Base-by-base conservation (phyloP, 805 yeast species). In the Cyberlindnera maritima region DNA sequence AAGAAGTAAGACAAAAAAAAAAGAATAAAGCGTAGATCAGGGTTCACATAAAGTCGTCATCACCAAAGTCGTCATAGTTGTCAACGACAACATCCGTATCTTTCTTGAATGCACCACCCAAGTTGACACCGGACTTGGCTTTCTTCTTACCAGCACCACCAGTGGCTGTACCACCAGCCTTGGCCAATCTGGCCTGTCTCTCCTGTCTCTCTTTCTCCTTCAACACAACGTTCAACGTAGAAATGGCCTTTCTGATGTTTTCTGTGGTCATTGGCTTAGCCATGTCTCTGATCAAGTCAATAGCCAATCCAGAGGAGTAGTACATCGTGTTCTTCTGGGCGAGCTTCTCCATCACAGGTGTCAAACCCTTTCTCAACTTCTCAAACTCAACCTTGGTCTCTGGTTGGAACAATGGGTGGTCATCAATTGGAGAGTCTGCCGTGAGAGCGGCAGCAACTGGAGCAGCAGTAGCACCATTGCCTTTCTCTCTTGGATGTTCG, bases 121-220 rank as follows among this genome's bases (percentile, higher is more conserved):
- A 73, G 64, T 83, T 85, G 38, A 88, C 85, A 56, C 81, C 77
- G 14, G 55, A 46, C 68, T 86, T 85, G 48, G 89, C 96, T 80
- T 91, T 92, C 80, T 86, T 85, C 79, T 91, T 90, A 69, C 96
- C 96, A 33, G 95, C 94, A 64, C 97, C 97, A 59, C 95, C 95
- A 20, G 88, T 79, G 34, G 92, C 80, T 23, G 95, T 86, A 54
- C 92, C 94, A 52, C 94, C 92, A 46, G 88, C 76, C 64, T 83
- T 85, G 58, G 85, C 79, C 60, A 87, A 71, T 66, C 97, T 82
- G 21, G 87, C 89, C 60, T 80, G 87, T 74, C 97, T 88, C 71
- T 92, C 98, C 46, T 85, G 85, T 64, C 83, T 85, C 67, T 84
- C 89, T 71, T 92, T 92, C 47, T 90, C 96, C 60, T 85, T 90